Base-by-base conservation (phyloP, 2,329 filamentous ascomycete genomes). In the Aspergillus carbonarius region DNA sequence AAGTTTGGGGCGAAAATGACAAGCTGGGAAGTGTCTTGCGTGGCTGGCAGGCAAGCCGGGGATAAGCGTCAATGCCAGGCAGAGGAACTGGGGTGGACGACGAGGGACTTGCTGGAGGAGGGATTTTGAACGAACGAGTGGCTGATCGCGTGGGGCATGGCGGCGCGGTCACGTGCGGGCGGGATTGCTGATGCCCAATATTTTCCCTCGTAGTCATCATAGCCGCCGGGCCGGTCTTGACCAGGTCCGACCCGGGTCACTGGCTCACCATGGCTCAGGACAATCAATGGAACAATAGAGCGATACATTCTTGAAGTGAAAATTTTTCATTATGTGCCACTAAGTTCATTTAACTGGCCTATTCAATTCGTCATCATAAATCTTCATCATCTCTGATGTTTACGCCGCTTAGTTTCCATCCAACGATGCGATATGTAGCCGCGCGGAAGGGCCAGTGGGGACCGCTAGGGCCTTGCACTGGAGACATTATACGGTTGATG, bases 321-420 rank as follows among this genome's bases (percentile, higher is more conserved):
- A 54, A 57, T 53, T 65, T 60, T 68, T 63, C 63, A 68, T 68
- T 67, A 68, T 60, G 39, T 61, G 59, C 62, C 62, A 63, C 54
- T 68, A 62, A 52, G 17, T 32, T 63, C 52, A 54, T 60, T 51
- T 61, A 61, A 56, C 25, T 63, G 60, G 64, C 64, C 57, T 58
- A 32, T 58, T 63, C 57, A 59, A 64, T 62, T 66, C 64, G 60
- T 68, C 64, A 68, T 68, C 64, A 66, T 68, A 63, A 68, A 60
- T 65, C 51, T 65, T 60, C 25, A 54, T 51, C 54, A 55, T 48
- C 25, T 48, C 44, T 32, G 44, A 48, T 48, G 23, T 48, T 48
- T 48, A 32, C 18, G 44, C 25, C 25, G 44, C 25, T 12, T 32
- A 30, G 25, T 32, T 48, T 39, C 58, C 30, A 50, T 39, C 51